Evolutionary conservation across 495 filamentous ascomycete species (phyloP), one percentile per base, ranked within the genome.

Genomic region (Neurospora tetraspora): DNA sequence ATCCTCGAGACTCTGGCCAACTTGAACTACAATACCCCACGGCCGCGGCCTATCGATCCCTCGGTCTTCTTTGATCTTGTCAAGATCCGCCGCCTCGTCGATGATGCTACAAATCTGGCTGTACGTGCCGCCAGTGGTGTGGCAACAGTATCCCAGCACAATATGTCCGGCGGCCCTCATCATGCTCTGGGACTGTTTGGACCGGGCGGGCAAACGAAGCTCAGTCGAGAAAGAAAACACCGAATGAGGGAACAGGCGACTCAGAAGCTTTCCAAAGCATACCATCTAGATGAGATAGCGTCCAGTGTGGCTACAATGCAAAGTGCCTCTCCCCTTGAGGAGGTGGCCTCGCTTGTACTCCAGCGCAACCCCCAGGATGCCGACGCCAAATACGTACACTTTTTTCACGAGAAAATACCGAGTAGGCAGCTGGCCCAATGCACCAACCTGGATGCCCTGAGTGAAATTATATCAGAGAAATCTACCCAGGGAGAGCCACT

Each of bases 391-490:
- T 94, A 94, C 73, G 92, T 94, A 5, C 91, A 94, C 75, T 94
- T 94, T 81, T 94, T 94, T 78, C 92, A 94, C 81, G 92, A 94
- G 77, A 94, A 94, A 84, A 94, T 94, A 45, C 92, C 92, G 1
- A 90, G 88, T 14, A 83, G 92, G 36, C 90, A 92, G 81, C 85
- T 94, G 74, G 92, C 89, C 68, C 88, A 93, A 76, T 92, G 85
- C 78, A 94, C 92, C 7, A 88, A 86, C 47, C 81, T 94, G 36
- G 80, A 84, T 59, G 84, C 87, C 1, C 80, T 94, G 73, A 84
- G 92, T 80, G 86, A 91, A 68, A 86, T 93, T 59, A 90, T 93
- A 59, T 81, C 81, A 16, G 86, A 88, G 38, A 80, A 86, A 16
- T 89, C 91, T 12, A 82, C 78, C 23, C 89, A 93, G 68, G 88